phyloP scores from a whole-genome alignment of 2,329 filamentous ascomycete species.

The Hypoxylon sp. region DNA sequence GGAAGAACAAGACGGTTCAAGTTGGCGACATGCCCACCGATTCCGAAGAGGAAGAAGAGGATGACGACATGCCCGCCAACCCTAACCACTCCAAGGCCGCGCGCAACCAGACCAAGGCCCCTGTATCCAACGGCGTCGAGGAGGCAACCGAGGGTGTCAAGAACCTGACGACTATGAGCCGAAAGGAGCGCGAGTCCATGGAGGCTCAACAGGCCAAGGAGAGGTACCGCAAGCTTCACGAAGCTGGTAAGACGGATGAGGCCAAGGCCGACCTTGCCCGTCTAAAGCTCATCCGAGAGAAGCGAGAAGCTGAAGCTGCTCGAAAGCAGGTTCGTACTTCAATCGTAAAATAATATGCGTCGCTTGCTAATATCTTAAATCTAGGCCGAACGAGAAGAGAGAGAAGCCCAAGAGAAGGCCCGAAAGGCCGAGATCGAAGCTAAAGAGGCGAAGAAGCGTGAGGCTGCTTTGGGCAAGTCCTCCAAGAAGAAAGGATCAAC shows the following conservation, averaged over 20 bases:
- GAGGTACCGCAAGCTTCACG: constrained; percentile 90
- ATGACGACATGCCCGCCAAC: constrained; percentile 83
- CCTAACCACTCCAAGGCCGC: constrained; percentile 90
- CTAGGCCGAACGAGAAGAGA: constrained; percentile 72
- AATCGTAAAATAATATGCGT: neutral
- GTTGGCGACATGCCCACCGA: constrained; percentile 88
- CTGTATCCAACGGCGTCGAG: constrained; percentile 59
- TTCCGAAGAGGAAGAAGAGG: constrained; percentile 69
- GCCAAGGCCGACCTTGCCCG: constrained; percentile 90
- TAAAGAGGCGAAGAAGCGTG: constrained; percentile 69
- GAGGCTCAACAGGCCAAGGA: constrained; percentile 92
- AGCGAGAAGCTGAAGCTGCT: constrained; percentile 85
- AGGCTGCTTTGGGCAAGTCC: constrained; percentile 63
- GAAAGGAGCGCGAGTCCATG: constrained; percentile 78
- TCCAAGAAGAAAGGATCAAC: constrained; percentile 59
- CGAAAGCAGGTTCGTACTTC: constrained; percentile 78
- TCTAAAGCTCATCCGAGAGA: constrained; percentile 84
- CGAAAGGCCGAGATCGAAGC: constrained; percentile 67
- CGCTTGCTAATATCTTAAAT: constrained; percentile 47
- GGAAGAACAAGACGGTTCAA: constrained; percentile 79
- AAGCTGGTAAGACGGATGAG: constrained; percentile 96
- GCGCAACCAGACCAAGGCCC: constrained; percentile 69
- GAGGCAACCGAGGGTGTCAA: constrained; percentile 69
- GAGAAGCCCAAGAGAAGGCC: constrained; percentile 65
- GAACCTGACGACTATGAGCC: constrained; percentile 64